Conservation (phyloP, 306 rosid genomes). For the Glycine soja region DNA sequence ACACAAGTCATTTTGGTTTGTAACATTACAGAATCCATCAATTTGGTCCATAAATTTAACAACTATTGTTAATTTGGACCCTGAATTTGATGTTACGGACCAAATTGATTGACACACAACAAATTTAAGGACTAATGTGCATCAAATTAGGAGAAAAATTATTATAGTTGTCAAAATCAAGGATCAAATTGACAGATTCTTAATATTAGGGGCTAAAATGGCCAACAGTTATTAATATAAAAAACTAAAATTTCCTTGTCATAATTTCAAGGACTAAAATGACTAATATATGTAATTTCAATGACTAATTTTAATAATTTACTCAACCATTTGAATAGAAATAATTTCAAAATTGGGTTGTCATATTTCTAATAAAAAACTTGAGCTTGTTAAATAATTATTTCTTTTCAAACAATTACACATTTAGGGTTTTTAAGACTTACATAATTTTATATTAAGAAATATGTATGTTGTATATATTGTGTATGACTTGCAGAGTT, state of each 20-base stretch:
- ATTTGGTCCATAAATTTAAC: neutral
- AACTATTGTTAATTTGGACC: neutral
- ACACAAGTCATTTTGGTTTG: neutral
- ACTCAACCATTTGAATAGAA: neutral
- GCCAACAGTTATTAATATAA: neutral
- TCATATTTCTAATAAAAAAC: neutral
- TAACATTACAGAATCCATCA: neutral
- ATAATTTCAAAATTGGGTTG: neutral
- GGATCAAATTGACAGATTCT: neutral
- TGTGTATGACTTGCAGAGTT: neutral
- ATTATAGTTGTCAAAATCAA: neutral
- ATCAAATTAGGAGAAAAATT: neutral
- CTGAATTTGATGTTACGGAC: neutral
- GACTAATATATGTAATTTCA: neutral
- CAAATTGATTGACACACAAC: neutral
- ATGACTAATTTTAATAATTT: neutral
- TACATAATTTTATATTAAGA: neutral
- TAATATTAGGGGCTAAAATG: neutral
- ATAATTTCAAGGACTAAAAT: neutral
- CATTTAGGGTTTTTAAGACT: neutral
- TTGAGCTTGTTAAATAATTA: slow-evolving; percentile 1
- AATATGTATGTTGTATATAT: neutral
- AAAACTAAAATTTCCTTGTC: neutral
- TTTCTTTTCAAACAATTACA: neutral
- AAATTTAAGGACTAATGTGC: neutral